Evolutionary conservation across 305 asterid genomes (phyloP), one percentile per base, ranked within the genome.

Genomic region (Fraxinus xanthoxyloides): DNA sequence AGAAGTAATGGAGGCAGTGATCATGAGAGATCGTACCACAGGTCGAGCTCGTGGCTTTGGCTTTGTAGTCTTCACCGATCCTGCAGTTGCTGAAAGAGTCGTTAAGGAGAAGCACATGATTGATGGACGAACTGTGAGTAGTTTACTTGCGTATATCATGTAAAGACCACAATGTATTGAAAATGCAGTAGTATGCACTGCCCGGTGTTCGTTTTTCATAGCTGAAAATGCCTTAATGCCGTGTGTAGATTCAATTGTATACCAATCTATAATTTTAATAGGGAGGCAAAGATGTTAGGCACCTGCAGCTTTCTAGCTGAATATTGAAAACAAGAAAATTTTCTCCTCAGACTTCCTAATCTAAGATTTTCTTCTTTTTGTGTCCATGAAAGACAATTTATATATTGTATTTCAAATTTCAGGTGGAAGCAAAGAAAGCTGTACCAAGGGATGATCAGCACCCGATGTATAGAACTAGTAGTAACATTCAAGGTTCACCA

Each of bases 381-480:
- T 35, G 32, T 6, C 10, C 34, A 59, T 51, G 24, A 61, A 30
- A 72, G 30, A 43, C 40, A 51, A 13, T 30, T 36, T 17, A 31
- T 72, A 46, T 72, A 26, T 69, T 70, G 5, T 34, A 30, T 78
- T 73, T 79, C 70, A 31, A 56, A 23, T 83, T 8, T 63, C 80
- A 90, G 92, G 92, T 90, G 48, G 92, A 90, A 82, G 92, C 91
- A 32, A 90, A 90, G 86, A 90, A 88, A 86, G 93, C 90, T n/a
- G 90, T 90, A 79, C 93, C 93, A 5, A 81, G 90, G 83, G 91
- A 87, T 67, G 90, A 87, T 75, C 91, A 88, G 32, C 54, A 87
- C 86, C 82, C 83, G 56, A 78, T 87, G 75, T 85, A 23, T 34
- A 87, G 91, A 73, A 90, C 69, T 83, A 80, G 80, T 78, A 80